Evolutionary conservation across 495 filamentous ascomycete genomes (phyloP).

Genomic region (Xylaria scruposa): DNA sequence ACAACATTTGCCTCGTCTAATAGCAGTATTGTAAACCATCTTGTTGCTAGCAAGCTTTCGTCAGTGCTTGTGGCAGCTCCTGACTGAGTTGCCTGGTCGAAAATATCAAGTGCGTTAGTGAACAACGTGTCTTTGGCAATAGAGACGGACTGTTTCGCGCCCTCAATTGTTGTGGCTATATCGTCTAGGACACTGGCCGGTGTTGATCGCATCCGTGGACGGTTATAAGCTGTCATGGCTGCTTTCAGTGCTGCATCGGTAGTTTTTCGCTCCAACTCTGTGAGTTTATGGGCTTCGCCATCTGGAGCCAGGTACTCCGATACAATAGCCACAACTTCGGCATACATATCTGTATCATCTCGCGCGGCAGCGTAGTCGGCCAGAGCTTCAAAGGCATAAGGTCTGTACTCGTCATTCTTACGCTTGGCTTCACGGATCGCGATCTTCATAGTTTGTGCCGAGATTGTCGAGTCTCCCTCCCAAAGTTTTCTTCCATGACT

Average conservation of each 20-base stretch:
- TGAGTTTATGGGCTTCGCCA: constrained; percentile 39
- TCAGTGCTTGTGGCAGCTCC: constrained; percentile 11
- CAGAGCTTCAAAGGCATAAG: constrained; percentile 73
- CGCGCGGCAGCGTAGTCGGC: constrained; percentile 71
- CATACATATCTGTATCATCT: constrained; percentile 70
- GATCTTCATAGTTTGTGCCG: constrained; percentile 62
- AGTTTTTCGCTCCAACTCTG: constrained; percentile 45
- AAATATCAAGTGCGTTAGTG: constrained; percentile 26
- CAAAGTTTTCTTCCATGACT: constrained; percentile 66
- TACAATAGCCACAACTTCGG: constrained; percentile 69
- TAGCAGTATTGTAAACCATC: constrained; percentile 50
- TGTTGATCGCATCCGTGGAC: constrained; percentile 40
- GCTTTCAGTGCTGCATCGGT: constrained; percentile 51
- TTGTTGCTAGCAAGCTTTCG: constrained; percentile 33
- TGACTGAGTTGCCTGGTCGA: constrained; percentile 29
- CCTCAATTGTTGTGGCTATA: constrained; percentile 36
- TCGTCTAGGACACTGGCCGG: constrained; percentile 43
- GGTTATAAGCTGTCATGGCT: constrained; percentile 50
- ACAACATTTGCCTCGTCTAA: constrained; percentile 42
- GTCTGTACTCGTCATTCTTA: constrained; percentile 80
- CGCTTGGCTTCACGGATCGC: constrained; percentile 87
- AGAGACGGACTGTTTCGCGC: constrained; percentile 32
- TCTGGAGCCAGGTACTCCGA: constrained; percentile 57
- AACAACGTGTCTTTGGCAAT: constrained; percentile 37
- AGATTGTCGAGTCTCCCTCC: constrained; percentile 53